Evolutionary conservation across 148 eudicot genomes (phyloP).

Genomic region (Cornus kousa): DNA sequence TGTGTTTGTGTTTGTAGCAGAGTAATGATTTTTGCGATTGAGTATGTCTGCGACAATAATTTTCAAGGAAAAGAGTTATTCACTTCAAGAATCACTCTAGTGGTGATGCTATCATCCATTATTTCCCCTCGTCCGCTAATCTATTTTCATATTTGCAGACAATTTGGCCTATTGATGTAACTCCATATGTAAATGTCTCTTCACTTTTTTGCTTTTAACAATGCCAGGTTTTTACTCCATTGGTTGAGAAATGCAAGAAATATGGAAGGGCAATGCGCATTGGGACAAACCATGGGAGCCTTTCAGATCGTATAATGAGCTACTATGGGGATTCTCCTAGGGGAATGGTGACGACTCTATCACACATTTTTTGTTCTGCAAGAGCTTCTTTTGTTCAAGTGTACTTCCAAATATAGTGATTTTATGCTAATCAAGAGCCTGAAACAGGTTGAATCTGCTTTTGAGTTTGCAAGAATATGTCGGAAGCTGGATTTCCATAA

Average conservation of each 20-base stretch:
- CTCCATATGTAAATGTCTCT: not conserved
- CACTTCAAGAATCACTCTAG: not conserved
- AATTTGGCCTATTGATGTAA: not conserved
- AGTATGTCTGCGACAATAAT: not conserved
- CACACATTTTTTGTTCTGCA: not conserved
- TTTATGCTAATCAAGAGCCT: constrained; percentile 13
- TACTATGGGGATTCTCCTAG: constrained; percentile 98
- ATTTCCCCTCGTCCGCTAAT: not conserved
- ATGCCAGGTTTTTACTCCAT: constrained; percentile 77
- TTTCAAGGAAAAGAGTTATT: not conserved
- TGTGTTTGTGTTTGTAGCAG: not conserved
- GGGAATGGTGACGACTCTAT: constrained; percentile 68
- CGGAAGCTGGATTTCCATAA: constrained; percentile 90
- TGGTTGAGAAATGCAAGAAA: constrained; percentile 96
- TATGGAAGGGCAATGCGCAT: constrained; percentile 97
- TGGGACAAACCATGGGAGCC: constrained; percentile 98
- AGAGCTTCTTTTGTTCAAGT: not conserved
- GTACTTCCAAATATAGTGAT: constrained; percentile 8
- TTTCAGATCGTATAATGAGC: constrained; percentile 99
- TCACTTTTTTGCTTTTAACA: not conserved
- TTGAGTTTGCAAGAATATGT: constrained; percentile 96
- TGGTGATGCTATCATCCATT: not conserved
- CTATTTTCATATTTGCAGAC: not conserved
- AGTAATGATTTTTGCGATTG: not conserved
- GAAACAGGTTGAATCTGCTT: constrained; percentile 94